phyloP scores from a whole-genome alignment of 805 yeast genomes.

The Kockiozyma suomiensis region DNA sequence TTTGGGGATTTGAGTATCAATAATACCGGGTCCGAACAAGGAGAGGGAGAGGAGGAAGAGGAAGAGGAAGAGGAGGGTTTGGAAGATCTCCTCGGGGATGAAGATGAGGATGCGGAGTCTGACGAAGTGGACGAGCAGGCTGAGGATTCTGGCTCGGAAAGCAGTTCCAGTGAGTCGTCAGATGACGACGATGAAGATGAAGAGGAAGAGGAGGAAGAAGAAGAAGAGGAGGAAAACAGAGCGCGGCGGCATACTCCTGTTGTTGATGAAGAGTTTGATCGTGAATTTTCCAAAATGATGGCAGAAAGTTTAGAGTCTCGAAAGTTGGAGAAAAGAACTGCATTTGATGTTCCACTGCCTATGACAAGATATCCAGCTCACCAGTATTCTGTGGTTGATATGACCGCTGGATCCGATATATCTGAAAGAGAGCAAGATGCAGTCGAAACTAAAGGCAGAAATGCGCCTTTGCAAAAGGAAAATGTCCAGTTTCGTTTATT shows the following conservation, averaged over 20 bases:
- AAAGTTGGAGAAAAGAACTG: constrained; percentile 21
- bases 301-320: constrained; percentile 33
- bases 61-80: constrained; percentile 17
- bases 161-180: not conserved
- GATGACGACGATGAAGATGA: constrained; percentile 7
- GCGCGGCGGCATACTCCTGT: constrained; percentile 12
- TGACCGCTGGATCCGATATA: constrained; percentile 14
- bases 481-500: constrained; percentile 30
- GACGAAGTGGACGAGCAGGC: constrained; percentile 9
- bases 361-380: constrained; percentile 12
- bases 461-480: not conserved
- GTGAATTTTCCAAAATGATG: constrained; percentile 32
- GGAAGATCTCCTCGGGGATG: too few species aligned
- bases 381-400: constrained; percentile 21
- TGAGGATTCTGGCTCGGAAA: not conserved
- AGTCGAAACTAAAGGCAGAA: not conserved
- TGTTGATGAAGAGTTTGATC: constrained; percentile 33
- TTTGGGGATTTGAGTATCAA: constrained; percentile 20
- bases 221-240: constrained; percentile 15
- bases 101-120: not conserved
- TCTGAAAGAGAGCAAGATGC: not conserved
- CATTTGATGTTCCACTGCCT: constrained; percentile 35
- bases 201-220: constrained; percentile 19
- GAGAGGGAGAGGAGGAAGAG: constrained; percentile 15
- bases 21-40: constrained; percentile 1